Conservation (phyloP, 208 protist genomes). For the Acanthamoeba castellanii region DNA sequence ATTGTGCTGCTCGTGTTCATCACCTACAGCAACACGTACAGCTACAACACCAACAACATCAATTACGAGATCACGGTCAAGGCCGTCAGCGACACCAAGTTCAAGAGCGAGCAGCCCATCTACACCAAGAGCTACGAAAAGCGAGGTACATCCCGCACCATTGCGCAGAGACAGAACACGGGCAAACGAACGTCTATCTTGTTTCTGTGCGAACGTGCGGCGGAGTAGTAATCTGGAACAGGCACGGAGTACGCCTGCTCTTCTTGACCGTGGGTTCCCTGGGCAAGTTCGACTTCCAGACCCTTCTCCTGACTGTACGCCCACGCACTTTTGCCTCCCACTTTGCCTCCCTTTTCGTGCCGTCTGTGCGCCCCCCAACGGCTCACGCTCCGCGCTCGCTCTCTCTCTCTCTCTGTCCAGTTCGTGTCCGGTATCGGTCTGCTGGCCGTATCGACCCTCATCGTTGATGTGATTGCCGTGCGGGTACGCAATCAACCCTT, state of each 20-base stretch:
- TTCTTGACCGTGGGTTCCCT: constrained; percentile 52
- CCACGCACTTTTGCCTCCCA: not conserved
- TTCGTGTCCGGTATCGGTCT: constrained; percentile 73
- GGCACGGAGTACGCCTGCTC: constrained; percentile 46
- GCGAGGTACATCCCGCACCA: not conserved
- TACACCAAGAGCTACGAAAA: constrained; percentile 72
- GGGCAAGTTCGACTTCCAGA: constrained; percentile 76
- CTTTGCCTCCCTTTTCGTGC: not conserved
- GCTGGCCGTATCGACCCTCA: constrained; percentile 44
- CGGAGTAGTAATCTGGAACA: constrained; percentile 72
- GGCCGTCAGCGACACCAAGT: constrained; percentile 68
- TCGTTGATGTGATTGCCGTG: constrained; percentile 60
- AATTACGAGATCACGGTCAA: constrained; percentile 48
- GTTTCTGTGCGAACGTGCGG: not conserved
- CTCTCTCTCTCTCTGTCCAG: not conserved
- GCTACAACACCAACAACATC: constrained; percentile 65
- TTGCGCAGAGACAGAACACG: not conserved
- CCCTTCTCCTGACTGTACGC: constrained; percentile 51
- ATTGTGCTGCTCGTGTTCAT: constrained; percentile 74
- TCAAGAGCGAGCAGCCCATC: constrained; percentile 69
- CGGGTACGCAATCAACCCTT: not conserved
- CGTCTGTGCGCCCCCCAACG: not conserved
- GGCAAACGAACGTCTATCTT: not conserved
- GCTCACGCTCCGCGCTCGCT: too few relatives aligned
- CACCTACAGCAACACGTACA: constrained; percentile 76